Percentiles rank a stretch among this genome's conserved stretches.
Evolutionary conservation across 2,329 filamentous ascomycete species (phyloP).

Genomic region (Aspergillus persii): DNA sequence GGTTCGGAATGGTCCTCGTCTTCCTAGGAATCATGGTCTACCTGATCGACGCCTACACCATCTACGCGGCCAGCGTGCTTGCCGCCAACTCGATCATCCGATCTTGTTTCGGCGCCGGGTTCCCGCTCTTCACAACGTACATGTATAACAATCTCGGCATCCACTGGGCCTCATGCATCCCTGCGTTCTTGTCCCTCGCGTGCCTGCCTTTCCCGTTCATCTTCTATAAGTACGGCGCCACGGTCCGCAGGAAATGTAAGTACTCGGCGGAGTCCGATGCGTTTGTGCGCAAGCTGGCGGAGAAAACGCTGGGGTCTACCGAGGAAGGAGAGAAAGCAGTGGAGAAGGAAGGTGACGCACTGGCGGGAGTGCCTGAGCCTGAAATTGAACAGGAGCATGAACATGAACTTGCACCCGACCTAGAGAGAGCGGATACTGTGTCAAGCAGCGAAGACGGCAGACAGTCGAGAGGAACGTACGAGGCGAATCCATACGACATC

Average conservation of each 20-base stretch:
- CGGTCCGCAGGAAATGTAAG: constrained; percentile 35
- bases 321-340: not conserved
- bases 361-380: not conserved
- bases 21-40: constrained; percentile 36
- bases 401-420: not conserved
- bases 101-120: constrained; percentile 41
- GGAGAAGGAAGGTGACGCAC: constrained; percentile 1
- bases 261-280: constrained; percentile 33
- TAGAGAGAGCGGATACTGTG: constrained; percentile 2
- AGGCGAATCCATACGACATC: constrained; percentile 32
- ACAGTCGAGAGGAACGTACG: constrained; percentile 16
- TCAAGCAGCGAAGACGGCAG: constrained; percentile 14
- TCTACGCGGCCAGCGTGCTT: constrained; percentile 36
- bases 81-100: constrained; percentile 44
- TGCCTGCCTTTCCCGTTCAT: constrained; percentile 38
- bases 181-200: constrained; percentile 38
- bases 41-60: constrained; percentile 37
- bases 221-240: constrained; percentile 37
- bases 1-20: constrained; percentile 35
- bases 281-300: constrained; percentile 27
- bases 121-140: constrained; percentile 42
- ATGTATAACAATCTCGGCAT: constrained; percentile 43
- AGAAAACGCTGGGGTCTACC: constrained; percentile 6
- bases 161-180: constrained; percentile 42
- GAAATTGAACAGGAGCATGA: not conserved